These are phyloP conservation scores for Clavariopsis aquatica DNA, from an alignment of 495 filamentous ascomycete species.

Conservation along the genomic window DNA sequence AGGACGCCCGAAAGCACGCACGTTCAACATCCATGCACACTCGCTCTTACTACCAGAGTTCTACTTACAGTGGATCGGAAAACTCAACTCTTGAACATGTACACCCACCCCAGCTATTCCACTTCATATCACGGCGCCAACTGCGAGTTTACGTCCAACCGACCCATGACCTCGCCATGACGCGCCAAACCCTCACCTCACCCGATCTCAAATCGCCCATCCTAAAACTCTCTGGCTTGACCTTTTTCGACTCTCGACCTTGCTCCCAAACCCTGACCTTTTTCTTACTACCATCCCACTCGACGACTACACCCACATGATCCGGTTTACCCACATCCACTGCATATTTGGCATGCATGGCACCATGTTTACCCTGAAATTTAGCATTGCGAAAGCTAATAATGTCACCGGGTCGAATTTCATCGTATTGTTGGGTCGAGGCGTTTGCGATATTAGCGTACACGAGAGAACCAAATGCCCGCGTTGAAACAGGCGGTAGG, in stretches of 20 bases:
- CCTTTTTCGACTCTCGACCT: conserved; percentile 90
- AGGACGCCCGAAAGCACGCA: background rate
- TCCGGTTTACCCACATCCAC: conserved; percentile 88
- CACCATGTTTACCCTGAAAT: conserved; percentile 93
- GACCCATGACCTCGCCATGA: conserved; percentile 89
- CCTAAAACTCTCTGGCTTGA: conserved; percentile 90
- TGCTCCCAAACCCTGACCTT: conserved; percentile 96
- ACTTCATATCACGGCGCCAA: background rate
- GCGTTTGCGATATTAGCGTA: conserved; percentile 96
- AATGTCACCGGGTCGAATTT: conserved; percentile 93
- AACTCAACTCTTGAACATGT: background rate
- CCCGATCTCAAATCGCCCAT: conserved; percentile 88
- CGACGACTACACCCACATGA: conserved; percentile 93
- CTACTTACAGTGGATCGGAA: conserved; percentile 1
- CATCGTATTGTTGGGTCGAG: conserved; percentile 81
- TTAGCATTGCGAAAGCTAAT: conserved; percentile 90
- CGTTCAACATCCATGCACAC: background rate
- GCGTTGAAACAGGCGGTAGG: conserved; percentile 76
- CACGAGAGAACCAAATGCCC: conserved; percentile 87
- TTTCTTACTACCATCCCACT: conserved; percentile 99
- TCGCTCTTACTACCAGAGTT: background rate
- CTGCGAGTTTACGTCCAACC: conserved; percentile 63
- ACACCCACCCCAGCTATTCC: background rate
- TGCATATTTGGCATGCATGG: conserved; percentile 92
- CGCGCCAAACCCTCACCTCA: conserved; percentile 96